Evolutionary conservation across 2,329 filamentous ascomycete species (phyloP).

Genomic region (Aspergillus tanneri): DNA sequence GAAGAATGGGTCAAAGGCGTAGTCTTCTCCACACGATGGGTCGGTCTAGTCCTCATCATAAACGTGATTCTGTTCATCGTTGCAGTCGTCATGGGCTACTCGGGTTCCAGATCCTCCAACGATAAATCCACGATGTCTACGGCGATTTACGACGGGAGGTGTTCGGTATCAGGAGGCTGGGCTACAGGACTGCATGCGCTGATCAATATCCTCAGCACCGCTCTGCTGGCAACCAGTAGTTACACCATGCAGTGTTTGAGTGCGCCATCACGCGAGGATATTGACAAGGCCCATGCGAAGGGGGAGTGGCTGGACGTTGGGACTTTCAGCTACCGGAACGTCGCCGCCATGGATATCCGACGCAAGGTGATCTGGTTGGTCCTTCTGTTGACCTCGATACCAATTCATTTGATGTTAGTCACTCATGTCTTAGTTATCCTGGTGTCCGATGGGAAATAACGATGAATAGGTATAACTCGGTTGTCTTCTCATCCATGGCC

Average conservation of each 20-base stretch:
- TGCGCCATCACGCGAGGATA: conserved; percentile 51
- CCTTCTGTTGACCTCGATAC: conserved; percentile 14
- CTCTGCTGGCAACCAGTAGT: conserved; percentile 49
- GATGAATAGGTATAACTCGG: conserved; percentile 16
- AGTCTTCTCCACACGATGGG: conserved; percentile 4
- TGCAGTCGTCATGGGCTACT: conserved; percentile 11
- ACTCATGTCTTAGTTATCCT: neutral
- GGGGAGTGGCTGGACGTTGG: conserved; percentile 49
- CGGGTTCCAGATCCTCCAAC: neutral
- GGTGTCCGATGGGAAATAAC: too few relatives aligned
- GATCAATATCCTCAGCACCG: conserved; percentile 50
- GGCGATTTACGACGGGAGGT: conserved; percentile 13
- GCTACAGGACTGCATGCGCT: conserved; percentile 41
- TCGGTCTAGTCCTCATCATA: conserved; percentile 2
- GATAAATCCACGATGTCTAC: neutral
- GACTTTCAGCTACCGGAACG: conserved; percentile 34
- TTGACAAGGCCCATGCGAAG: conserved; percentile 49
- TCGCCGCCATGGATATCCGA: conserved; percentile 32
- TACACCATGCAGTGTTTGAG: conserved; percentile 55
- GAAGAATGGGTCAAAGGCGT: conserved; percentile 15
- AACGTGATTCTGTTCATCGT: conserved; percentile 14
- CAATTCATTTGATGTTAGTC: conserved; percentile 16
- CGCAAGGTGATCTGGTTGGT: conserved; percentile 15
- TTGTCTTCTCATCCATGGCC: conserved; percentile 13
- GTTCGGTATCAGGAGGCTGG: conserved; percentile 11